Percentiles rank a stretch among this genome's conserved stretches.
Conservation (phyloP, 192 early-diverging fungal genomes). For the Dissophora globulifera region DNA sequence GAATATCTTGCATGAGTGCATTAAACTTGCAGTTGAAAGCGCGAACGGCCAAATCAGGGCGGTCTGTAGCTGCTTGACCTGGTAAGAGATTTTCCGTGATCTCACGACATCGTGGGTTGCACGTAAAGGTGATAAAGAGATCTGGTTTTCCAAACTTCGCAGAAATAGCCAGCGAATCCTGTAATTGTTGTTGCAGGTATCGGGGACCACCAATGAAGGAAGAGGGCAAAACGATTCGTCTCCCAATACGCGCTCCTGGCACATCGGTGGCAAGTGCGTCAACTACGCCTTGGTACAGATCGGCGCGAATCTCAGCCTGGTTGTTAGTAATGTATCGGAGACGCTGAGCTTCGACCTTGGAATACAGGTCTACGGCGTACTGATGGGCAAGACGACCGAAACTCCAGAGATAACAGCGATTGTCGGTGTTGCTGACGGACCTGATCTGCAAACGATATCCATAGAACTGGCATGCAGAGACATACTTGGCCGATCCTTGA, state of each 20-base stretch:
- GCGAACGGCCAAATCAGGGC: constrained; percentile 29
- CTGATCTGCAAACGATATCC: constrained; percentile 9
- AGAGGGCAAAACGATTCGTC: not conserved
- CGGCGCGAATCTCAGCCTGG: constrained; percentile 7
- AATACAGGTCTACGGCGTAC: constrained; percentile 46
- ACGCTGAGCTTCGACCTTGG: constrained; percentile 31
- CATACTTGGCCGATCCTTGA: not conserved
- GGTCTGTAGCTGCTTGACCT: constrained; percentile 1
- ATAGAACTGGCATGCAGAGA: constrained; percentile 4
- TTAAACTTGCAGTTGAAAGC: constrained; percentile 36
- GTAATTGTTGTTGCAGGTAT: constrained; percentile 21
- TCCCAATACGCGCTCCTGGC: not conserved
- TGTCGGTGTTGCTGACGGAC: not conserved
- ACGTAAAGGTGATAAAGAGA: constrained; percentile 55
- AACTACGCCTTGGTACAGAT: constrained; percentile 12
- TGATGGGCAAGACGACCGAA: constrained; percentile 34
- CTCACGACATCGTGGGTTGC: constrained; percentile 23
- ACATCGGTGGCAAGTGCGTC: constrained; percentile 11
- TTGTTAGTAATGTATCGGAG: constrained; percentile 5
- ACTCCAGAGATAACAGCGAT: constrained; percentile 8
- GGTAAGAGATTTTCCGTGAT: not conserved
- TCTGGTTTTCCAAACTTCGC: constrained; percentile 42
- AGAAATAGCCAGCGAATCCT: constrained; percentile 39
- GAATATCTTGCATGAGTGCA: constrained; percentile 33
- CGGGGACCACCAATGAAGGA: constrained; percentile 23